Evolutionary conservation across 2,329 filamentous ascomycete genomes (phyloP), one percentile per base, ranked within the genome.

Genomic region (Fusarium lateritium): DNA sequence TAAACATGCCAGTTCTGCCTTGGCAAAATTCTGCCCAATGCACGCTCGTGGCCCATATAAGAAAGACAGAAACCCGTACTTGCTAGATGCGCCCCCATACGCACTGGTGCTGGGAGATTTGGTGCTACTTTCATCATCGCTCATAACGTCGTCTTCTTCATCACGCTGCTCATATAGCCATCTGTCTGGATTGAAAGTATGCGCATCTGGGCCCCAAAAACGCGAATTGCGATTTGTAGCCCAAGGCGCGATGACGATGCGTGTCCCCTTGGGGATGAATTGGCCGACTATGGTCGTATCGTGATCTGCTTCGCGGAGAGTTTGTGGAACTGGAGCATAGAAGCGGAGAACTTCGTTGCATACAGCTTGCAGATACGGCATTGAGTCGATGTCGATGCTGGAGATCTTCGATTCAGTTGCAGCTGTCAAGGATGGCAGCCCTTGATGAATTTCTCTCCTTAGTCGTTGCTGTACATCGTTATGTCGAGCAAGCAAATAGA

Each of bases 21-120:
- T 91, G 0, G 94, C 92, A 80, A 97, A 97, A 2, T 84, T 84
- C 78, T 90, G 86, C 0, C 94, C 94, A 71, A 97, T 97, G 76
- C 94, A 97, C 73, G 90, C 92, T 57, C 94, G 83, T 2, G 94
- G 93, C 0, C 94, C 94, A 76, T 97, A 93, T 56, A 97, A 78
- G 79, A 97, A 97, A 0, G 93, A 94, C 79, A 95, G 76, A 72
- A 92, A 90, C 1, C 90, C 87, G 76, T 91, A 97, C 78, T 95
- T 95, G 69, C 86, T 92, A 14, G 85, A 82, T 1, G 93, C 91
- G 7, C 92, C 92, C 5, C 93, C 93, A 40, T 86, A 88, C 49
- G 89, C 89, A 6, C 83, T 83, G 8, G 56, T 68, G 73, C 78
- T 79, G 43, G 79, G 78, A 26, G 76, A 13, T 13, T 31, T 76